Evolutionary conservation across 306 rosid species (phyloP), one percentile per base, ranked within the genome.

Genomic region (Prunus salicina): DNA sequence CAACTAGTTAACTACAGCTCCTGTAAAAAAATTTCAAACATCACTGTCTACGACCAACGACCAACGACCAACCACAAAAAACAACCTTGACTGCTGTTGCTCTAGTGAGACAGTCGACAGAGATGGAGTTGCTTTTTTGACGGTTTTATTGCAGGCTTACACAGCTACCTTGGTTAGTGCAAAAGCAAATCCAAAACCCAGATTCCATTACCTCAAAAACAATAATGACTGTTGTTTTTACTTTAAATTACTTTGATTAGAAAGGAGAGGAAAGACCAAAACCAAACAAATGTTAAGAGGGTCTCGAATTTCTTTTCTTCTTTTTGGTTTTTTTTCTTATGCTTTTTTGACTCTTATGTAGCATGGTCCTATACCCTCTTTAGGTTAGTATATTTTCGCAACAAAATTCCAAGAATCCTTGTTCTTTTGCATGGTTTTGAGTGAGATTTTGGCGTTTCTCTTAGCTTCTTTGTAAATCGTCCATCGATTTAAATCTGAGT

Each of bases 381-480:
- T 5, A 12, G 51, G 34, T 24, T 34, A 16, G 13, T 47, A 19
- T 49, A 14, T 15, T 60, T 34, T 38, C 19, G 73, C 73, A 34
- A 27, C 69, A 62, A 75, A 80, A 74, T 67, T 75, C 67, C 72
- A 75, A 70, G 80, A 60, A 60, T 43, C 27, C 69, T 78, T 20
- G 64, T 70, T 61, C 72, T 62, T 72, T 75, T 84, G 88, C 89
- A 82, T 86, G 87, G 86, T 88, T 86, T 84, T 87, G 85, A 85
- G 89, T 62, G 83, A 51, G 45, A 69, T 78, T 80, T 85, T 87
- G 88, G 85, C 86, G 80, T 82, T 85, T 84, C 83, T 69, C 65
- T 67, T 47, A 3, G 8, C 43, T 55, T 60, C 64, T 77, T 79
- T 64, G 46, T 80, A 71, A 47, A 13, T 45, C 56, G n/a, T 71